These are phyloP conservation scores for Cutaneotrichosporon sp. DNA, from an alignment of 1,284 basidiomycete genomes.

Conservation along the genomic window DNA sequence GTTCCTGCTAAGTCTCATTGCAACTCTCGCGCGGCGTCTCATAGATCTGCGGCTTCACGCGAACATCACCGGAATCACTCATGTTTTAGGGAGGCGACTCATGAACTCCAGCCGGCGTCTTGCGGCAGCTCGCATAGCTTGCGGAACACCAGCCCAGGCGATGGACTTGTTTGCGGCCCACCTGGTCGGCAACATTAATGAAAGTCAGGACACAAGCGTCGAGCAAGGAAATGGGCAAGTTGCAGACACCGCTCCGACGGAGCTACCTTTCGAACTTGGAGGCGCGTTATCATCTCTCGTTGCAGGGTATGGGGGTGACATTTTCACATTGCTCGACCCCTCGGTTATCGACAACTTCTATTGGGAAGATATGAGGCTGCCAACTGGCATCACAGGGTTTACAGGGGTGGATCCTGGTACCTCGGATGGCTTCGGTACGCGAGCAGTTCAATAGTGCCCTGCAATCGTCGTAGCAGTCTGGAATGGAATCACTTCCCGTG, in stretches of 20 bases:
- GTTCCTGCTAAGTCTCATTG: conserved; percentile 18
- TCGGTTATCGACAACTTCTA: neutral
- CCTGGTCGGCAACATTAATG: neutral
- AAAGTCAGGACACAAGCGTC: fast-evolving
- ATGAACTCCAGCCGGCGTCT: conserved; percentile 15
- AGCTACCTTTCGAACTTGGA: neutral
- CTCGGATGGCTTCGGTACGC: no score
- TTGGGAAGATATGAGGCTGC: neutral
- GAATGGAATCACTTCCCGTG: no score
- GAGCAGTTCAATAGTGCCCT: no score
- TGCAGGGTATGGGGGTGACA: neutral
- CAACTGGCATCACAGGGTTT: no score
- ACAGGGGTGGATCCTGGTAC: no score
- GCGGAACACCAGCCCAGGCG: neutral
- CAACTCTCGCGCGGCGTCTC: conserved; percentile 12
- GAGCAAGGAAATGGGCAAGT: neutral
- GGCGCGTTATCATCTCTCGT: neutral
- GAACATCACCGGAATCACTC: conserved; percentile 17
- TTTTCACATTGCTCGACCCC: neutral
- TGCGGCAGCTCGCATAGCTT: neutral
- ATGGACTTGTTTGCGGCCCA: neutral
- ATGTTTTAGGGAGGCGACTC: conserved; percentile 16
- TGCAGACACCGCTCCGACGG: neutral
- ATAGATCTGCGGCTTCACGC: conserved; percentile 17
- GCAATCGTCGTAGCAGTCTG: no score